Evolutionary conservation across 73 alveolate genomes (phyloP).

Genomic region (Diophrys sp.): DNA sequence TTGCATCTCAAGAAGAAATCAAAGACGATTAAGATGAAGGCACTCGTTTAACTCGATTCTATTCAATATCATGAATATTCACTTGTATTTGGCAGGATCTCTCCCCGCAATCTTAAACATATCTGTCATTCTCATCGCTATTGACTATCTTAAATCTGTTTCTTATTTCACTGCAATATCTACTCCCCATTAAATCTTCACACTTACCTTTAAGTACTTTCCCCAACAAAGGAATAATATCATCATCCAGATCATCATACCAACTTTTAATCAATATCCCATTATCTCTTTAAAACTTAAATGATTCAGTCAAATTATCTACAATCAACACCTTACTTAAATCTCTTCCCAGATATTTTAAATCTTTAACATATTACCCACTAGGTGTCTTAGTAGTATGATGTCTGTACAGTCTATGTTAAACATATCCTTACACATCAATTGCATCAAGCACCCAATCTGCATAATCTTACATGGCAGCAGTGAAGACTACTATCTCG

Average conservation of each 20-base stretch:
- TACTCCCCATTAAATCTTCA: no score
- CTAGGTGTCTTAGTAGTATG: constrained; percentile 80
- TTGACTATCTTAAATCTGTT: no score
- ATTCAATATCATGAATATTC: no score
- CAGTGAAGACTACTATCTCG: constrained; percentile 96
- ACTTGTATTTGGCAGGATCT: no score
- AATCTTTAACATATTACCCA: constrained; percentile 20
- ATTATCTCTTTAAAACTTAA: constrained; percentile 61
- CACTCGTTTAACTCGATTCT: no score
- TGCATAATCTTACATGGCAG: no score
- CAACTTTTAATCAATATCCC: constrained; percentile 93
- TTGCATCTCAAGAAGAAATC: no score
- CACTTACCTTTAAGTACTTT: not conserved
- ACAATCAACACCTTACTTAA: constrained; percentile 9
- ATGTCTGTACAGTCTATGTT: constrained; percentile 85
- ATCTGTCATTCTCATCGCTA: no score
- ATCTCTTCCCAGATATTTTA: constrained; percentile 8
- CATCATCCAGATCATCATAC: constrained; percentile 91
- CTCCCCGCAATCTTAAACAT: no score
- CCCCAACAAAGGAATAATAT: constrained; percentile 63
- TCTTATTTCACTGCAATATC: no score
- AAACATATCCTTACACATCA: constrained; percentile 70
- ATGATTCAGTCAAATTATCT: constrained; percentile 18
- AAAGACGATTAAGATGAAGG: no score
- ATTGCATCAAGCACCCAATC: constrained; percentile 83